Percentiles rank a stretch among this genome's conserved stretches.
Evolutionary conservation across 345 rosid species (phyloP).

Genomic region (Lumnitzera littorea): DNA sequence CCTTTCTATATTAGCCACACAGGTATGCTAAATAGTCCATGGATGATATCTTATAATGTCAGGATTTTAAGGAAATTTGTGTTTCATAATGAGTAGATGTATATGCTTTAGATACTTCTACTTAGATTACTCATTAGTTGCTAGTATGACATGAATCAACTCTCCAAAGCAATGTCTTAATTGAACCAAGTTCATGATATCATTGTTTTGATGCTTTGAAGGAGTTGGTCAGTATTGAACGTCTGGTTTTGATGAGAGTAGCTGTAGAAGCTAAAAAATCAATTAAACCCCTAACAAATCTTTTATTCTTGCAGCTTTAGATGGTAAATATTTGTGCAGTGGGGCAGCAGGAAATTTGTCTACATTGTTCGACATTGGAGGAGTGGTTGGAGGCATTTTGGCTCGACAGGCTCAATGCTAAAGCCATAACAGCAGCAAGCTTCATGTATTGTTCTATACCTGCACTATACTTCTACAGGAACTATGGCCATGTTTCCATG

Average conservation of each 20-base stretch:
- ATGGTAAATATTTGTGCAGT: slow-evolving; percentile 70
- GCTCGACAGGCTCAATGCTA: slow-evolving; percentile 70
- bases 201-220: too few species aligned
- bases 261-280: neutral
- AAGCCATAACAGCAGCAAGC: slow-evolving; percentile 90
- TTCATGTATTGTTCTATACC: slow-evolving; percentile 94
- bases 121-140: too few species aligned
- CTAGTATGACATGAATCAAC: too few species aligned
- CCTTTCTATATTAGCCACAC: slow-evolving; percentile 95
- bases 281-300: neutral
- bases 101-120: too few species aligned
- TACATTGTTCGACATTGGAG: slow-evolving; percentile 89
- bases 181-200: too few species aligned
- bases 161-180: too few species aligned
- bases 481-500: slow-evolving; percentile 74
- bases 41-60: too few species aligned
- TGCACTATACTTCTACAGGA: slow-evolving; percentile 69
- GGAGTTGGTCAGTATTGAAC: too few species aligned
- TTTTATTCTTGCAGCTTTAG: slow-evolving; percentile 49
- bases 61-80: too few species aligned
- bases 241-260: too few species aligned
- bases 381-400: slow-evolving; percentile 86
- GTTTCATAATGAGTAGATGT: too few species aligned
- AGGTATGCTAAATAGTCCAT: slow-evolving; percentile 32
- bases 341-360: slow-evolving; percentile 79